Evolutionary conservation across 1,139 yeast species (phyloP).

Genomic region (Scheffersomyces cryptocercus): DNA sequence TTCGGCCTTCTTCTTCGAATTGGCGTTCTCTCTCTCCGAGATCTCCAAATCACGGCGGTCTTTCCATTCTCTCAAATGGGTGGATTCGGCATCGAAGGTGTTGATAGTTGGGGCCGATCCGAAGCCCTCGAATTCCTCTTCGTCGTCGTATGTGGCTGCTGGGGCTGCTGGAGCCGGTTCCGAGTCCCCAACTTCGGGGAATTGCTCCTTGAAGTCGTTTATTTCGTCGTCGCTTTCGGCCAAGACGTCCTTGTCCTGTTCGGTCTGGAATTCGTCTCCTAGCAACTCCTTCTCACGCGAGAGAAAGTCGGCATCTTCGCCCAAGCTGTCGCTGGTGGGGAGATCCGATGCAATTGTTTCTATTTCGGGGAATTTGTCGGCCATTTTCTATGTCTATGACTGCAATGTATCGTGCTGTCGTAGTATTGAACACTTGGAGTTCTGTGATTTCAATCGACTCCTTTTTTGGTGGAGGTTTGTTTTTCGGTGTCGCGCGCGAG

Average conservation of each 20-base stretch:
- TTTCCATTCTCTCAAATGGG: constrained; percentile 75
- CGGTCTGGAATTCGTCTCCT: constrained; percentile 81
- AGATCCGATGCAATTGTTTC: constrained; percentile 49
- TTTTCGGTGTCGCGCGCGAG: not conserved
- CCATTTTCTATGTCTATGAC: constrained; percentile 44
- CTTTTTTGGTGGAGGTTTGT: constrained; percentile 1
- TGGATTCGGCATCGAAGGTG: constrained; percentile 46
- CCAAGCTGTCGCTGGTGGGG: constrained; percentile 32
- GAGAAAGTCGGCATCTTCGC: constrained; percentile 62
- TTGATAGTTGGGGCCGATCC: constrained; percentile 13
- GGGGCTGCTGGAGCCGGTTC: constrained; percentile 15
- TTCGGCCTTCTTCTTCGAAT: constrained; percentile 64
- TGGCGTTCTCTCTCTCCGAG: constrained; percentile 75
- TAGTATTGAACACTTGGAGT: not conserved
- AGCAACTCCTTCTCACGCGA: constrained; percentile 82
- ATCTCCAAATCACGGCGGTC: constrained; percentile 82
- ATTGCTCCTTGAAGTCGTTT: constrained; percentile 65
- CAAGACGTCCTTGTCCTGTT: constrained; percentile 57
- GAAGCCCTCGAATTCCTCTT: constrained; percentile 33
- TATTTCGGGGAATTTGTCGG: constrained; percentile 85
- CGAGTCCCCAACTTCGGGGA: constrained; percentile 55
- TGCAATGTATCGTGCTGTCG: too few species aligned
- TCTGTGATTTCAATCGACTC: not conserved
- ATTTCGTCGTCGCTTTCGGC: constrained; percentile 59
- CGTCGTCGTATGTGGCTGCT: constrained; percentile 22